Percentiles rank a stretch among this genome's conserved stretches.
phyloP scores from a whole-genome alignment of 2,329 filamentous ascomycete species.

The Teratosphaeria viscida region DNA sequence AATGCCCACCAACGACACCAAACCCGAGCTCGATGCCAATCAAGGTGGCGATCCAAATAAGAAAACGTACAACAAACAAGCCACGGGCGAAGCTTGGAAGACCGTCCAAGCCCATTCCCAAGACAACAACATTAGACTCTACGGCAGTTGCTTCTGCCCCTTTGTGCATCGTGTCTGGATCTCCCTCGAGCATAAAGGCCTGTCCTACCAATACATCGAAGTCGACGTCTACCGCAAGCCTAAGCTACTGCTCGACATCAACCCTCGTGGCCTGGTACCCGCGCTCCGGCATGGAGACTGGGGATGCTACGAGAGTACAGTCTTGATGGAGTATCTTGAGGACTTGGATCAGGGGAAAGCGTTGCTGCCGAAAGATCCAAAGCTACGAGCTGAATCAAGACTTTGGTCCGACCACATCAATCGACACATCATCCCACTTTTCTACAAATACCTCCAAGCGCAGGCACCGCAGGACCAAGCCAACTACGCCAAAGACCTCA shows the following conservation, averaged over 20 bases:
- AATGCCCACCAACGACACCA: conserved; percentile 5
- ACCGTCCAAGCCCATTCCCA: conserved; percentile 62
- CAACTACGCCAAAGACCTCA: conserved; percentile 50
- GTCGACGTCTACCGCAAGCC: conserved; percentile 70
- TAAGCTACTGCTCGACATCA: conserved; percentile 60
- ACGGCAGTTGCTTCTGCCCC: conserved; percentile 75
- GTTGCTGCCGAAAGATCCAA: conserved; percentile 56
- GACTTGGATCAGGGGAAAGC: conserved; percentile 53
- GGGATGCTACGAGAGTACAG: conserved; percentile 70
- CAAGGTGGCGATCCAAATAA: conserved; percentile 39
- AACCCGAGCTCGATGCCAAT: conserved; percentile 31
- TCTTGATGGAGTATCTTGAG: conserved; percentile 81
- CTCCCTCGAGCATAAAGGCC: conserved; percentile 65
- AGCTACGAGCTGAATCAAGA: conserved; percentile 61
- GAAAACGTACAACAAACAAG: conserved; percentile 62
- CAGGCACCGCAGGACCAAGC: conserved; percentile 50
- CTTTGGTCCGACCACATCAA: conserved; percentile 79
- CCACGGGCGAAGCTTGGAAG: conserved; percentile 57
- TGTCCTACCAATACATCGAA: conserved; percentile 78
- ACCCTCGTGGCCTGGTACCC: conserved; percentile 65
- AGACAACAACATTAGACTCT: conserved; percentile 64
- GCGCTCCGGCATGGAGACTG: conserved; percentile 68
- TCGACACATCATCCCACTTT: conserved; percentile 61
- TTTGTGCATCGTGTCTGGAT: conserved; percentile 89
- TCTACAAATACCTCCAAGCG: conserved; percentile 63